These are phyloP conservation scores for Biscogniauxia mediterranea DNA, from an alignment of 2,329 filamentous ascomycete species.

Conservation along the genomic window DNA sequence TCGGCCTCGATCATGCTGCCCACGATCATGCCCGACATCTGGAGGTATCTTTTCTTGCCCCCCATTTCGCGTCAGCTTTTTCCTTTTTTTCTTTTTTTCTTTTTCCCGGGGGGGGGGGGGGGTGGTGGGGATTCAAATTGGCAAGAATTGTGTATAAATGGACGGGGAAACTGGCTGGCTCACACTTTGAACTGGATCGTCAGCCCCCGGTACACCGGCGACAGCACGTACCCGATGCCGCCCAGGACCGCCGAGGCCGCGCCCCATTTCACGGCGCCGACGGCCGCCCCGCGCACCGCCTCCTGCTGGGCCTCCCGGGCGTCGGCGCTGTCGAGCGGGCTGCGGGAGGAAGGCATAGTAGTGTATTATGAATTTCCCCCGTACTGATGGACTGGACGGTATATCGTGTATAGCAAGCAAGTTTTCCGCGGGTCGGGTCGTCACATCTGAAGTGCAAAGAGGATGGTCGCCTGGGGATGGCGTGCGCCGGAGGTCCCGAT, in stretches of 20 bases:
- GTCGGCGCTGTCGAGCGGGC: constrained; percentile 62
- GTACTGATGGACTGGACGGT: too few species aligned
- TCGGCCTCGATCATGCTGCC: constrained; percentile 78
- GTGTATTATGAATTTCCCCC: too few species aligned
- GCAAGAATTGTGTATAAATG: too few species aligned
- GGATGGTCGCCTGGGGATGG: too few species aligned
- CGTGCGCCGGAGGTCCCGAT: neutral
- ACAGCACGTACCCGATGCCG: constrained; percentile 60
- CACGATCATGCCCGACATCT: constrained; percentile 83
- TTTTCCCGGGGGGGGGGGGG: too few species aligned
- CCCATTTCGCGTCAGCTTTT: neutral
- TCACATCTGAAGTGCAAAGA: too few species aligned
- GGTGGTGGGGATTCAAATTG: too few species aligned
- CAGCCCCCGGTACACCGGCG: constrained; percentile 68
- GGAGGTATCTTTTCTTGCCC: constrained; percentile 71
- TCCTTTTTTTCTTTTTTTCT: neutral
- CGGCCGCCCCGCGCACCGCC: constrained; percentile 63
- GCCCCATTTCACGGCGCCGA: constrained; percentile 72
- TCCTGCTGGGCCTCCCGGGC: constrained; percentile 70
- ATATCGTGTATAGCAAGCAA: too few species aligned
- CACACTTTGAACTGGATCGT: constrained; percentile 79
- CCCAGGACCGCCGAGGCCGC: constrained; percentile 61
- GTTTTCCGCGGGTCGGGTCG: too few species aligned
- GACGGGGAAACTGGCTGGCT: too few species aligned
- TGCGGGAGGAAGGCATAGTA: constrained; percentile 42